phyloP scores from a whole-genome alignment of 106 monocot species.

The Xerophyta viscosa region DNA sequence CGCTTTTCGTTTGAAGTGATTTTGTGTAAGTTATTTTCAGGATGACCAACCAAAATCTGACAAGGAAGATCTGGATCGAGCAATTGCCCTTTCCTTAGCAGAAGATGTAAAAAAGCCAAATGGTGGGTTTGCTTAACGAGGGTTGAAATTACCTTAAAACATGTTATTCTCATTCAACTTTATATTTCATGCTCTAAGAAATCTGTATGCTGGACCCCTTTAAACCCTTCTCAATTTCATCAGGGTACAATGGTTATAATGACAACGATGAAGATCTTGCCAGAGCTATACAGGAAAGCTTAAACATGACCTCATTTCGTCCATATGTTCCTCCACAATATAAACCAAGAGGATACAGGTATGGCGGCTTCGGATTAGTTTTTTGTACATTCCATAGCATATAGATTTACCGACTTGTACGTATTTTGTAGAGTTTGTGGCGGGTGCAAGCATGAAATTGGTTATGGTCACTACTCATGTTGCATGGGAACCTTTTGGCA shows the following conservation, averaged over 20 bases:
- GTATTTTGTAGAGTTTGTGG: slow-evolving; percentile 51
- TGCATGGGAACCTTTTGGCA: slow-evolving; percentile 96
- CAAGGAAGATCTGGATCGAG: slow-evolving; percentile 85
- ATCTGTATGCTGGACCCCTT: background rate
- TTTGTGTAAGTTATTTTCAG: slow-evolving; percentile 22
- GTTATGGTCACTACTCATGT: slow-evolving; percentile 90
- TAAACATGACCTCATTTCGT: slow-evolving; percentile 27
- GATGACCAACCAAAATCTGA: slow-evolving; percentile 59
- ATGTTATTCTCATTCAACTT: background rate
- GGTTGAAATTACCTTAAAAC: background rate
- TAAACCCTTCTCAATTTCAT: background rate
- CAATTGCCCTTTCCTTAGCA: slow-evolving; percentile 79
- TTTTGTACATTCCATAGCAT: no score
- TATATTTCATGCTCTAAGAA: background rate
- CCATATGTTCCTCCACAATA: slow-evolving; percentile 36
- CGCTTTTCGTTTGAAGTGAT: no score
- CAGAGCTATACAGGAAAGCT: slow-evolving; percentile 55
- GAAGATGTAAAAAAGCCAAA: slow-evolving; percentile 59
- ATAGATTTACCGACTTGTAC: no score
- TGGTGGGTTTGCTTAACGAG: slow-evolving; percentile 18
- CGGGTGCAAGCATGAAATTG: slow-evolving; percentile 82
- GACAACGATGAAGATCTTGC: slow-evolving; percentile 65
- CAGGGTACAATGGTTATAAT: slow-evolving; percentile 24
- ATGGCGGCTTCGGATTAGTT: background rate
- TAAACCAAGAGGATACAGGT: slow-evolving; percentile 75